phyloP scores from a whole-genome alignment of 331 rosid genomes.

The Stylosanthes scabra region DNA sequence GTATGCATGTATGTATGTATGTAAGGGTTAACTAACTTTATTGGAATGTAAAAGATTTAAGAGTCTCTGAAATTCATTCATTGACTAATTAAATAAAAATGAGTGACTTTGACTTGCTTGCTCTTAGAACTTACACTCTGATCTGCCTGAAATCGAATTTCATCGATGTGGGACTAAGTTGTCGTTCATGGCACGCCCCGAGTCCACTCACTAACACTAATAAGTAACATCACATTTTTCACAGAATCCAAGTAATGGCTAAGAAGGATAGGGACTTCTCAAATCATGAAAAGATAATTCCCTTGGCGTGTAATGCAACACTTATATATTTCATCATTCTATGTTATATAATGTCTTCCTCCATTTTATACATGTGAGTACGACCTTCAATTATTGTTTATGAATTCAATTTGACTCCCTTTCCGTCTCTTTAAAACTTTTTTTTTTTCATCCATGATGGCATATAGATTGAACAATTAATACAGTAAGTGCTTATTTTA shows the following conservation, averaged over 20 bases:
- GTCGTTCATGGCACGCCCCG: constrained; percentile 76
- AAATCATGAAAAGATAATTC: constrained; percentile 55
- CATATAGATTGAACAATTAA: not conserved
- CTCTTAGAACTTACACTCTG: no score
- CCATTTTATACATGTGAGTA: not conserved
- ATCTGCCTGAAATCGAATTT: not conserved
- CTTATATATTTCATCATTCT: constrained; percentile 1
- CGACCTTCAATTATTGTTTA: constrained; percentile 35
- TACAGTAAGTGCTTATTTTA: not conserved
- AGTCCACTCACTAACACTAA: constrained; percentile 43
- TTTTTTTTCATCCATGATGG: not conserved
- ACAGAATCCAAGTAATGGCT: constrained; percentile 48
- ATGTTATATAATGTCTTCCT: no score
- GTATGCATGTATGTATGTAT: no score
- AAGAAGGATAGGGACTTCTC: constrained; percentile 36
- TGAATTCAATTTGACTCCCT: constrained; percentile 36
- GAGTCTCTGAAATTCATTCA: constrained; percentile 8
- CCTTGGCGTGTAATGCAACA: constrained; percentile 62
- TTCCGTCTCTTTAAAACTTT: constrained; percentile 24
- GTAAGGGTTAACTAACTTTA: constrained; percentile 1
- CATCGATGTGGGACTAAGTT: constrained; percentile 40
- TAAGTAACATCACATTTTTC: constrained; percentile 28
- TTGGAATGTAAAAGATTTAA: constrained; percentile 13
- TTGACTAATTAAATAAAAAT: not conserved
- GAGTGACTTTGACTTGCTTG: no score